Base-by-base conservation (phyloP, 2,329 filamentous ascomycete genomes). In the Niveomyces coronatus region DNA sequence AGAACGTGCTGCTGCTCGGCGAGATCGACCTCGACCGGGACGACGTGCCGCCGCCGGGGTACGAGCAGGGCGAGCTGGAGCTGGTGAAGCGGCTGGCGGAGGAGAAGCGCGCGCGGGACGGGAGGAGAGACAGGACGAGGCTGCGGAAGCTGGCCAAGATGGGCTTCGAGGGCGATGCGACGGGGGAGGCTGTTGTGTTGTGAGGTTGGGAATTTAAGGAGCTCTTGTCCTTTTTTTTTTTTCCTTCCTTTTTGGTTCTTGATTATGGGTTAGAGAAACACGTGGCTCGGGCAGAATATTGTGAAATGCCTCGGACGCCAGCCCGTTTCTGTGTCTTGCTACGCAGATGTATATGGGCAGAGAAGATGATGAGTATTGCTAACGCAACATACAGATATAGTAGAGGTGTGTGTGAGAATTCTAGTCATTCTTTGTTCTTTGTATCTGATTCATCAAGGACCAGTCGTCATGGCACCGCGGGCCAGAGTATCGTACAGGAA, bases 1-100 rank as follows among this genome's bases (percentile, higher is more conserved):
- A 98, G 65, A 98, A 98, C 58, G 91, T 98, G n/a, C 70, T 94
- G 36, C 69, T 98, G 31, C 73, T 96, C 14, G 91, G 91, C 26
- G 93, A 96, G 62, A 94, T 98, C 52, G 91, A 98, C 58, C 76
- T 98, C 17, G 91, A 98, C 66, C 86, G 83, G 54, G 91, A 98
- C 61, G 91, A 98, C 58, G 80, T 93, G 42, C 69, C 85, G 14
- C 71, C 86, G 11, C 86, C 85, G 1, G 77, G 79, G 22, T 86
- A 82, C 46, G 65, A 76, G 51, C 54, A 58, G 46, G 86, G 78
- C 2, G 71, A 85, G 1, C 66, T 78, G 33, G 74, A 81, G 32
- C 64, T 80, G 45, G 85, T 94, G 26, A 77, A 80, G 47, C 75
- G 73, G 44, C 60, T 91, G 31, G 82, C 82, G 46, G 83, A 85